Evolutionary conservation across 1,284 basidiomycete species (phyloP).

Genomic region (Anthracocystis panici-leucophaei): DNA sequence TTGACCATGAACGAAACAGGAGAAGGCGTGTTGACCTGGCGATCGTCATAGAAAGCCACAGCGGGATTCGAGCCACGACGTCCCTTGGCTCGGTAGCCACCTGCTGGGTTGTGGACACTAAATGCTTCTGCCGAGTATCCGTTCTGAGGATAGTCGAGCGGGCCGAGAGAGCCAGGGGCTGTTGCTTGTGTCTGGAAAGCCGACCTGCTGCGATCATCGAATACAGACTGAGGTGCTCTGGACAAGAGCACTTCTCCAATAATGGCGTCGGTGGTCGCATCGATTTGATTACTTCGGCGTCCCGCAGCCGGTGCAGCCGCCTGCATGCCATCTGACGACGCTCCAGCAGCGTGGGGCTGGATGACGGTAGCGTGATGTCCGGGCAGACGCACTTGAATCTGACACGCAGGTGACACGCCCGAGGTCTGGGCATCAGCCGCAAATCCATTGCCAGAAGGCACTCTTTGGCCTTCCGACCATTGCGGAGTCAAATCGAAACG

Average conservation of each 20-base stretch:
- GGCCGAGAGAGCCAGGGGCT: conserved; percentile 40
- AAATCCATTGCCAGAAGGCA: conserved; percentile 6
- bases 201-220: conserved; percentile 32
- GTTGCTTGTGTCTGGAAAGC: conserved; percentile 23
- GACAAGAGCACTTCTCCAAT: conserved; percentile 45
- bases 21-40: conserved; percentile 49
- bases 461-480: conserved; percentile 27
- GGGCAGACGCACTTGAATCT: conserved; percentile 47
- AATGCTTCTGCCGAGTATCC: conserved; percentile 34
- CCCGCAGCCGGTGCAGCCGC: conserved; percentile 6
- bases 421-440: conserved; percentile 7
- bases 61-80: conserved; percentile 47
- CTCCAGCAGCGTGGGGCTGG: conserved; percentile 21
- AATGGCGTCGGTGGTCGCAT: conserved; percentile 48
- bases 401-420: conserved; percentile 16
- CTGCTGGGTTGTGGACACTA: conserved; percentile 17
- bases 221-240: conserved; percentile 24
- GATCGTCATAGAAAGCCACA: conserved; percentile 53
- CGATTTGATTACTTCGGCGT: conserved; percentile 16
- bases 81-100: conserved; percentile 31
- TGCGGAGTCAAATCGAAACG: conserved; percentile 49
- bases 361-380: conserved; percentile 40
- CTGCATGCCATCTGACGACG: conserved; percentile 16
- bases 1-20: conserved; percentile 65
- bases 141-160: conserved; percentile 43